Percentiles rank a stretch among this genome's conserved stretches.
Evolutionary conservation across 1,139 yeast species (phyloP).

Genomic region (Trichomonascaceae sp.): DNA sequence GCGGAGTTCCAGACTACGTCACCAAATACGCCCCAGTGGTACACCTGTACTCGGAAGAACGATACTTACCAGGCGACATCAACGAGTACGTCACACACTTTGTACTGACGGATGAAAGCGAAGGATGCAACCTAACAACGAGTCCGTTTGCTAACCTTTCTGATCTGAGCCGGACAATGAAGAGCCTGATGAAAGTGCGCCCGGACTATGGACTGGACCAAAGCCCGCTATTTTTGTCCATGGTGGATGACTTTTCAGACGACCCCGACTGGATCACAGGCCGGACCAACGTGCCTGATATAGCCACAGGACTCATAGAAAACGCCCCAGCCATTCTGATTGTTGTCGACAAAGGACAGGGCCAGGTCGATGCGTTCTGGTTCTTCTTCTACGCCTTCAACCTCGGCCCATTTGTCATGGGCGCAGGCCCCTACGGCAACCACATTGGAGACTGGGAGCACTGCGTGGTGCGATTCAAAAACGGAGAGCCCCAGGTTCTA

Average conservation of each 20-base stretch:
- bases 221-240: not conserved
- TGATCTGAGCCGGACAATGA: constrained; percentile 2
- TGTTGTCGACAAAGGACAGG: constrained; percentile 85
- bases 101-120: constrained; percentile 16
- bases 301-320: constrained; percentile 54
- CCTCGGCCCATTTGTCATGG: constrained; percentile 95
- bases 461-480: constrained; percentile 67
- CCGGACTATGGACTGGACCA: not conserved
- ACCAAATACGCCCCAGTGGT: constrained; percentile 65
- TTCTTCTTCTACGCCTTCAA: constrained; percentile 91
- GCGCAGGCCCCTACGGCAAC: constrained; percentile 91
- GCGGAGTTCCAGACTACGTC: constrained; percentile 61
- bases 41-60: constrained; percentile 79
- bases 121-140: not conserved
- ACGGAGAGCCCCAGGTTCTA: constrained; percentile 74
- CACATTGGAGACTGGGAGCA: constrained; percentile 99
- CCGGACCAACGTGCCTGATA: constrained; percentile 46
- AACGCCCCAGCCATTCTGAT: constrained; percentile 73
- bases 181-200: not conserved
- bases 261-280: constrained; percentile 91
- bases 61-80: constrained; percentile 74
- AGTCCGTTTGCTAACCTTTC: constrained; percentile 1
- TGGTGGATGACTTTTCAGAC: constrained; percentile 48
- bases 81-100: constrained; percentile 56
- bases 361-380: constrained; percentile 92